Evolutionary conservation across 176 grass and related monocot genomes (phyloP), one percentile per base, ranked within the genome.

Genomic region (Paspalum notatum): DNA sequence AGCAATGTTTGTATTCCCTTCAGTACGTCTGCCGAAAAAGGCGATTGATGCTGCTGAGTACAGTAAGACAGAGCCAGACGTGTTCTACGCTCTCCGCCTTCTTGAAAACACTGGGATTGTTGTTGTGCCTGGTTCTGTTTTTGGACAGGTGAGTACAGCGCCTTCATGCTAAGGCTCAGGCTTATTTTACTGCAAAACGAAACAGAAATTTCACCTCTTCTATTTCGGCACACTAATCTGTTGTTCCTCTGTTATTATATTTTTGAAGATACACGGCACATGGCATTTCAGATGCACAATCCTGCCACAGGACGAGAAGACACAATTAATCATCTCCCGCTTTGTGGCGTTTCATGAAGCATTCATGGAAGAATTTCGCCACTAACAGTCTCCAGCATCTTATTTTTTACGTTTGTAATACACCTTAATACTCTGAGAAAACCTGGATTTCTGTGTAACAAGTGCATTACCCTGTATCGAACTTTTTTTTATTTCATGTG

Each of bases 271-370:
- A 72, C 86, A 88, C 59, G 86, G 92, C 32, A 91, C 90, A 78
- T 93, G 89, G 88, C 92, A 95, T 87, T 87, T 98, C 55, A 91
- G 95, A 89, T 95, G 90, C 83, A 91, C 92, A 58, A 84, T 93
- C 58, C 75, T 89, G 53, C 95, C 91, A 41, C 83, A 84, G 25
- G 88, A 94, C 76, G 95, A 91, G 46, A 98, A 91, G 57, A 74
- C 88, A 27, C 81, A 63, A 17, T 48, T 66, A 49, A 84, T 90
- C 41, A 86, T 93, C 67, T 82, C 89, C 78, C 74, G 46, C 52
- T 84, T 98, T 49, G 79, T 46, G 42, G 81, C 74, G 13, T 94
- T 98, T 87, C 95, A 94, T 10, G 74, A 89, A 84, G 52, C 75
- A n/a, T 98, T 98, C 62, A 87, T 94, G 90, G 78, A 89, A 45